Evolutionary conservation across 1,284 basidiomycete species (phyloP).

Genomic region (Marasmius fiardii): DNA sequence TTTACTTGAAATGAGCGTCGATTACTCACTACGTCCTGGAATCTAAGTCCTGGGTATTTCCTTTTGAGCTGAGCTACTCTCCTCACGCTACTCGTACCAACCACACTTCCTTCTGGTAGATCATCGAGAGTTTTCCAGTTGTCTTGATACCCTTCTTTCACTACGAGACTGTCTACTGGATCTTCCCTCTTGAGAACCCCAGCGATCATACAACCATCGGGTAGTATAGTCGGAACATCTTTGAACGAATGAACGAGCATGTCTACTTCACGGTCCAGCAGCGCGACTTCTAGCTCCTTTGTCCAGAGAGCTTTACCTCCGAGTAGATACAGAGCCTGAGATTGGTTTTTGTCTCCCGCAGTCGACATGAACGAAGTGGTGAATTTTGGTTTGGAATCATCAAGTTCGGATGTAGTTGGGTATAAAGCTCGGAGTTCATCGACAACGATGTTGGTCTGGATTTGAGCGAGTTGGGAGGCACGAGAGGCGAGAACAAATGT

Average conservation of each 20-base stretch:
- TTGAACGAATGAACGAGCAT: slow-evolving; percentile 94
- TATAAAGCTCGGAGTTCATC: slow-evolving; percentile 45
- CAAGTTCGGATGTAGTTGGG: slow-evolving; percentile 40
- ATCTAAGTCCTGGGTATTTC: slow-evolving; percentile 76
- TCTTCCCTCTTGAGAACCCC: slow-evolving; percentile 89
- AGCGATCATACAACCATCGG: slow-evolving; percentile 82
- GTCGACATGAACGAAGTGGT: slow-evolving; percentile 85
- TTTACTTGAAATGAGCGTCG: slow-evolving; percentile 10
- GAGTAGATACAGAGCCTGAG: slow-evolving; percentile 74
- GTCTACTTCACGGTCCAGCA: slow-evolving; percentile 75
- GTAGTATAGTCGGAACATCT: slow-evolving; percentile 89
- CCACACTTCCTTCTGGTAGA: slow-evolving; percentile 83
- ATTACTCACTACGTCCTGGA: slow-evolving; percentile 83
- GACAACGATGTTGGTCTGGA: slow-evolving; percentile 80
- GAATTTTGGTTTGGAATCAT: slow-evolving; percentile 41
- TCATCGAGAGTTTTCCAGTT: slow-evolving; percentile 78
- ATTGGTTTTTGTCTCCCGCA: slow-evolving; percentile 90
- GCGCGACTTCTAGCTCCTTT: slow-evolving; percentile 87
- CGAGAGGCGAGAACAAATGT: slow-evolving; percentile 79
- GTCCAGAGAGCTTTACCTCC: slow-evolving; percentile 94
- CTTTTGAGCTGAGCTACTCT: slow-evolving; percentile 89
- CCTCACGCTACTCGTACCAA: slow-evolving; percentile 94
- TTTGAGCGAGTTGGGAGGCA: slow-evolving; percentile 80
- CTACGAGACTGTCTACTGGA: slow-evolving; percentile 86
- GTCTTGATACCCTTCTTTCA: slow-evolving; percentile 70